Evolutionary conservation across 129 eudicot genomes (phyloP).

Genomic region (Artemisia annua): DNA sequence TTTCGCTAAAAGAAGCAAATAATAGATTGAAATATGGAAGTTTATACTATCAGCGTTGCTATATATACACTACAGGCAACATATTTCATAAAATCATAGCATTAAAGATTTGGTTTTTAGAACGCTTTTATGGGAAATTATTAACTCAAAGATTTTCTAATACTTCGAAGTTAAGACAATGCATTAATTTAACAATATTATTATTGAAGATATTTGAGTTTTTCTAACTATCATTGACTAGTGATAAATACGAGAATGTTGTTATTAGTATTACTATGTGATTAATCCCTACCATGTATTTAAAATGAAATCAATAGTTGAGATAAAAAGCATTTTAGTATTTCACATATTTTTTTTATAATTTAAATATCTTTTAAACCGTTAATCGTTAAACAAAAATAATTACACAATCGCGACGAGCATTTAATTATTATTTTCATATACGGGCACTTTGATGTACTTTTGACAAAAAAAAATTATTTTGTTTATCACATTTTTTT

Average conservation of each 20-base stretch:
- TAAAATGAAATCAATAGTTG: no score
- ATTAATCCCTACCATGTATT: no score
- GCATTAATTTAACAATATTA: conserved; percentile 3
- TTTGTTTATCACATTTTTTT: no score
- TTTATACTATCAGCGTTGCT: conserved; percentile 21
- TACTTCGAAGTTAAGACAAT: conserved; percentile 13
- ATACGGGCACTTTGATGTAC: no score
- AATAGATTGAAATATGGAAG: conserved; percentile 24
- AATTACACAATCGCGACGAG: no score
- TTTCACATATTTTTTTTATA: no score
- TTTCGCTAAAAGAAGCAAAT: conserved; percentile 27
- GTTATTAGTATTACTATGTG: background rate
- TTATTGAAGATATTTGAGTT: conserved; percentile 21
- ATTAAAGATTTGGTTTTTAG: background rate
- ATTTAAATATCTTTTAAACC: no score
- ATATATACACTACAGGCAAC: conserved; percentile 24
- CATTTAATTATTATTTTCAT: no score
- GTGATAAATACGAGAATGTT: conserved; percentile 15
- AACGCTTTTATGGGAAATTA: conserved; percentile 14
- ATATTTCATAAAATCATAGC: conserved; percentile 13
- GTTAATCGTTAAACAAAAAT: no score
- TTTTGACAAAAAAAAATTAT: no score
- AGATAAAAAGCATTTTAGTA: no score
- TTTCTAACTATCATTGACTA: background rate
- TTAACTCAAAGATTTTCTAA: conserved; percentile 17